A percentile compares a stretch with the other conserved stretches of the same genome.
Evolutionary conservation across 192 early-diverging fungal species (phyloP).

Genomic region (Coemansia sp.): DNA sequence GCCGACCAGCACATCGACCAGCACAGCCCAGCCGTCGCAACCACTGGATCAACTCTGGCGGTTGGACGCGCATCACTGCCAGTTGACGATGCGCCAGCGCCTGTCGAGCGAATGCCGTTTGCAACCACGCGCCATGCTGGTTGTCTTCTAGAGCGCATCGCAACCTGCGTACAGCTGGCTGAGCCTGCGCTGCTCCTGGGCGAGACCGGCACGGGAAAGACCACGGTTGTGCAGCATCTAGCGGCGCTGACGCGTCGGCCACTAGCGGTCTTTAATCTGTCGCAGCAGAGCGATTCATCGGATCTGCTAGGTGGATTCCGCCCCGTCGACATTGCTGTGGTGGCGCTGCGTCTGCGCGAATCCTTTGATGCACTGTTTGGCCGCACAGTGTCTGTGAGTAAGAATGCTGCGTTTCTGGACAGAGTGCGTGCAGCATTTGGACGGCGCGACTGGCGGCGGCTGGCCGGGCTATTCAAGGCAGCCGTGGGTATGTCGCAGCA

Average conservation of each 20-base stretch:
- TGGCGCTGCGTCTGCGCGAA: constrained; percentile 79
- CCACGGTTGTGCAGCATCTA: constrained; percentile 90
- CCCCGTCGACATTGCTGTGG: constrained; percentile 79
- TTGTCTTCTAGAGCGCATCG: constrained; percentile 82
- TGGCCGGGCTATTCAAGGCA: constrained; percentile 71
- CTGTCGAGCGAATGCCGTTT: constrained; percentile 60
- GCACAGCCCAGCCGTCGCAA: constrained; percentile 62
- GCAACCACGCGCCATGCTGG: constrained; percentile 82
- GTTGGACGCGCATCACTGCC: constrained; percentile 30
- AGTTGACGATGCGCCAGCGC: constrained; percentile 2
- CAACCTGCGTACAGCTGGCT: constrained; percentile 71
- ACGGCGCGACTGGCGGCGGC: constrained; percentile 80
- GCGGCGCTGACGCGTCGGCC: constrained; percentile 71
- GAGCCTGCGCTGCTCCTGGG: constrained; percentile 92
- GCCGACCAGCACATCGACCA: constrained; percentile 70
- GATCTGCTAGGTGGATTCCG: constrained; percentile 98
- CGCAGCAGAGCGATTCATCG: constrained; percentile 91
- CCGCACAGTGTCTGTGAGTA: constrained; percentile 81
- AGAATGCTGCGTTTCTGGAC: constrained; percentile 85
- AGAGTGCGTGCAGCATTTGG: constrained; percentile 68
- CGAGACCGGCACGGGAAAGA: constrained; percentile 98
- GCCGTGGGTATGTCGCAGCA: constrained; percentile 48
- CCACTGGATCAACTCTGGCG: constrained; percentile 25
- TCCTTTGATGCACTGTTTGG: constrained; percentile 85
- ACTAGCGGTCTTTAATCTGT: constrained; percentile 92